Evolutionary conservation across 768 basidiomycete species (phyloP), one percentile per base, ranked within the genome.

Genomic region (Rhodotorula diobovata): DNA sequence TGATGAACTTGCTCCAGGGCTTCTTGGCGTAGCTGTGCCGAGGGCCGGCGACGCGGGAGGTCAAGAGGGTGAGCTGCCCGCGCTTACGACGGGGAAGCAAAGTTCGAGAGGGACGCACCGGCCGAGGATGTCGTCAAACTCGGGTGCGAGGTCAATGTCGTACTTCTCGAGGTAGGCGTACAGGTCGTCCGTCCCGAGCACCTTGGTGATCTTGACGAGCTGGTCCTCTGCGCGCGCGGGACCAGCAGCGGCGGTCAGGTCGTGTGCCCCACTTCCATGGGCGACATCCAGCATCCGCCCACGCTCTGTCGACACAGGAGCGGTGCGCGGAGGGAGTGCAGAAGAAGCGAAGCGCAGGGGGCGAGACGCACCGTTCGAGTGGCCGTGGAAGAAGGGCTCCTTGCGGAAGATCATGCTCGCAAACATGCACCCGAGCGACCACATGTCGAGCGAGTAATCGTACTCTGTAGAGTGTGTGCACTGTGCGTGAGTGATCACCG

Each of bases 1-100:
- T 97, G 78, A 96, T 89, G 81, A 98, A 97, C 70, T 90, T 86
- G 57, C 89, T 87, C 95, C 95, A 97, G 32, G 92, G 88, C 80
- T 96, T 97, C 34, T 50, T 45, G 0, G 81, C 90, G 87, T 70
- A 90, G 89, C 37, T 30, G 41, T 39, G 8, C 6, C 32, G 30
- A 43, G 15, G 16, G 1, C 5, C 11, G 35, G 8, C n/a, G n/a
- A 20, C 12, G 28, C 8, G 28, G 14, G 39, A 15, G 41, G 30
- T 11, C 23, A n/a, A n/a, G 28, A 18, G 28, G 34, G 45, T 5
- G 45, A 5, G 9, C 18, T 18, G 18, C 45, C 45, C 11, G 9
- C 18, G 45, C 5, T 9, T 6, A 18, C 5, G 46, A 11, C 20
- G 18, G 46, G 46, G 23, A 25, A 18, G 18, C 8, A 48, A 18